These are phyloP conservation scores for Penstemon eatonii DNA, from an alignment of 257 asterid species.

Conservation along the genomic window DNA sequence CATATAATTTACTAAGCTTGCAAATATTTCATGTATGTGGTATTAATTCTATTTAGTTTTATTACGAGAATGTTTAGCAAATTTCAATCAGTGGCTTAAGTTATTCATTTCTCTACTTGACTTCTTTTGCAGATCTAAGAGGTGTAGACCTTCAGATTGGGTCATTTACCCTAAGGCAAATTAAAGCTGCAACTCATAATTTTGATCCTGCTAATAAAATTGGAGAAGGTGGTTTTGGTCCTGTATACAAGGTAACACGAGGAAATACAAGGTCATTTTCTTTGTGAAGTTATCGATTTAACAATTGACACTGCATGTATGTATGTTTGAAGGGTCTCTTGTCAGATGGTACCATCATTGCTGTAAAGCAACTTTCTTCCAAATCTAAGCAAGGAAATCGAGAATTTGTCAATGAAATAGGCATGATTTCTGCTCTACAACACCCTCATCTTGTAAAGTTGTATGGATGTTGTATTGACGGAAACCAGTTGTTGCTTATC, in stretches of 20 bases:
- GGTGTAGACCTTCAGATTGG: conserved; percentile 53
- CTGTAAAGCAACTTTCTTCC: conserved; percentile 62
- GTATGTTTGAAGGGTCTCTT: conserved; percentile 40
- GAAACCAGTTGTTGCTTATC: conserved; percentile 53
- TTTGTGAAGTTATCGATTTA: background rate
- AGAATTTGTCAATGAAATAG: conserved; percentile 55
- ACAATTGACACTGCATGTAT: background rate
- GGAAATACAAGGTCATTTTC: background rate
- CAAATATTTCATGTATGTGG: background rate
- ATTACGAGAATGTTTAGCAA: no score
- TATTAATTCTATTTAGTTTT: background rate
- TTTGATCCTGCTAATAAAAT: conserved; percentile 58
- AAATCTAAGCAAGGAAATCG: conserved; percentile 68
- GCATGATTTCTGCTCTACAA: conserved; percentile 64
- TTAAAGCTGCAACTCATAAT: conserved; percentile 58
- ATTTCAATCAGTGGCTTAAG: no score
- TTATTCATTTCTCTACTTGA: no score
- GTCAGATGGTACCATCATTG: conserved; percentile 52
- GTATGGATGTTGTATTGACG: conserved; percentile 57
- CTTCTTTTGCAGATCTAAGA: conserved; percentile 37
- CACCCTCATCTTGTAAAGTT: conserved; percentile 66
- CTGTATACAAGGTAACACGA: conserved; percentile 51
- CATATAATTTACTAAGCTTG: background rate
- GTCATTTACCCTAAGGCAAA: conserved; percentile 45
- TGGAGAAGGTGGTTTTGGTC: conserved; percentile 76